These are phyloP conservation scores for Hypomontagnella monticulosa DNA, from an alignment of 495 filamentous ascomycete species.

Conservation along the genomic window DNA sequence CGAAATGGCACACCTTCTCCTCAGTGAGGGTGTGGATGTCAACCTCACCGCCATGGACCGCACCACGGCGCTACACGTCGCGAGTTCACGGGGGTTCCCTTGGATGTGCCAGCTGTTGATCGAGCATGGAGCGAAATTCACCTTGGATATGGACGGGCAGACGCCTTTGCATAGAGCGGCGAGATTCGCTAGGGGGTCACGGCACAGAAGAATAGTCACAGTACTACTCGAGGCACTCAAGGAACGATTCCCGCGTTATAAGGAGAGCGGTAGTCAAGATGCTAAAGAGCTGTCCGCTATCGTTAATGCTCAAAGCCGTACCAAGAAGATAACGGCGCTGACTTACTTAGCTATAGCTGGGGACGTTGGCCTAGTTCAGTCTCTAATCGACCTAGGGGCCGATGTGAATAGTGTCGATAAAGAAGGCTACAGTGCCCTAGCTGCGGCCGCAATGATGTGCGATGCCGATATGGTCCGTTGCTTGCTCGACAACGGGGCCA, in stretches of 20 bases:
- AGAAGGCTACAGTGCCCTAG: neutral
- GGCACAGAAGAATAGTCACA: neutral
- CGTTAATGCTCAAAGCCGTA: neutral
- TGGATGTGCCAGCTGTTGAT: slow-evolving; percentile 6
- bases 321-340: slow-evolving; percentile 2
- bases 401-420: neutral
- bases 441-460: neutral
- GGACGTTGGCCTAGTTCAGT: neutral
- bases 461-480: slow-evolving; percentile 1
- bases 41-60: neutral
- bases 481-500: slow-evolving; percentile 1
- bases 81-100: slow-evolving; percentile 7
- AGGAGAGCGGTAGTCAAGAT: slow-evolving; percentile 3
- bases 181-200: slow-evolving; percentile 5
- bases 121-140: slow-evolving; percentile 1
- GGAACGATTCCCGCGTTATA: neutral
- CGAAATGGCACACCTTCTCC: slow-evolving; percentile 29
- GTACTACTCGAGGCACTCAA: slow-evolving; percentile 6
- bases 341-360: slow-evolving; percentile 6
- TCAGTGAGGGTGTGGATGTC: slow-evolving; percentile 16
- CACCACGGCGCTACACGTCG: slow-evolving; percentile 3
- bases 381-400: slow-evolving; percentile 7
- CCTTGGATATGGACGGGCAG: neutral
- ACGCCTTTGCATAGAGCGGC: slow-evolving; percentile 7
- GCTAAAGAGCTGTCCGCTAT: neutral